Base-by-base conservation (phyloP, 805 yeast species). In the Yamadazyma insecticola region DNA sequence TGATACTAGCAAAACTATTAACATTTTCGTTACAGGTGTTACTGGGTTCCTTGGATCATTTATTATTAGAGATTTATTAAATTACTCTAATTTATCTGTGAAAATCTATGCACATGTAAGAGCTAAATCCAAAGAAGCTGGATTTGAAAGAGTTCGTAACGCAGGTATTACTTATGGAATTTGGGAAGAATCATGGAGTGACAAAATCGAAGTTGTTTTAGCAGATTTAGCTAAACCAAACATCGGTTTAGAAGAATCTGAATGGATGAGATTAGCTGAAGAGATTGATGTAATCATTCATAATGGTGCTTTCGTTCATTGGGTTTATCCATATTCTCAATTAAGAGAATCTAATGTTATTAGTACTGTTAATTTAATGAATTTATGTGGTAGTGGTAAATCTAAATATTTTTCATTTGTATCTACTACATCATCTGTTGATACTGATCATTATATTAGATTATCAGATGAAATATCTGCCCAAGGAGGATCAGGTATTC, bases 281-380 rank as follows among this genome's bases (percentile, higher is more conserved):
- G 60, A 65, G 1, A 67, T 90, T 36, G 98, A 94, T 56, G 80
- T 81, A 3, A 78, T 92, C 31, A 75, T 92, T 40, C 99, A 92
- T 58, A 92, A 92, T 47, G 98, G 97, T 66, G 99, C 99, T 12
- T 69, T 89, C 40, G 99, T 92, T 22, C 98, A 92, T 57, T 92
- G 99, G 99, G 96, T 89, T 2, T 92, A 84, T 56, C 97, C 98
- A 16, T 92, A 92, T 60, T 63, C 81, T 28, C 85, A 84, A 43
- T 67, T 92, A 49, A 76, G 97, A 47, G 96, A 86, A 44, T 92
- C 97, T 20, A 92, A 92, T 51, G 98, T 94, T 19, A 63, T 89
- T 36, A 78, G 95, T 26, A 83, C 97, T 1, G 60, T 90, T 37
- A 84, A 89, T 48, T 86, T 88, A 7, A 65, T 92, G 74, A 78